Evolutionary conservation across 1,284 basidiomycete genomes (phyloP), one percentile per base, ranked within the genome.

Genomic region (Apiotrichum siamense): DNA sequence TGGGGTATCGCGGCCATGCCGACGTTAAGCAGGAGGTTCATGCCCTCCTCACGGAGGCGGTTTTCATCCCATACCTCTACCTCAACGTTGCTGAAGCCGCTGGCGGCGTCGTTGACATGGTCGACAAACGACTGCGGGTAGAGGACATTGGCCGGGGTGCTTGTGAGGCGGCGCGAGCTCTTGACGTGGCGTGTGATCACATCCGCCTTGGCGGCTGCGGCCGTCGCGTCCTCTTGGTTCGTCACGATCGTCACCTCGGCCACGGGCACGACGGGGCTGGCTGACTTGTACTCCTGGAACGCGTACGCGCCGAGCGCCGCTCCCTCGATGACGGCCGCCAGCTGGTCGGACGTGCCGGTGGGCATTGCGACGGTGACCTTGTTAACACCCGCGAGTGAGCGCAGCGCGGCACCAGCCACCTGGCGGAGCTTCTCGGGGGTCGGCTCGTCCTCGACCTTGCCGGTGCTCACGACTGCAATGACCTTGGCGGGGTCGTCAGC

Each of bases 61-160:
- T 49, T 40, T 32, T 49, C 47, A 29, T 53, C 51, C 55, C 55
- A 56, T 21, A 56, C 50, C 33, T 52, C 47, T 21, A 56, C 50
- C 3, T 13, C 27, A 24, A 56, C 55, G 24, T 38, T 41, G 7
- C 44, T 44, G n/a, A 56, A 20, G 6, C 32, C 45, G 31, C 44
- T 23, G 23, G 39, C 49, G 3, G 31, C 47, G 17, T 41, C 40
- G 32, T 41, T n/a, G 17, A 48, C 55, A 32, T 31, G 31, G 44
- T 57, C 50, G 25, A 51, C 50, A 25, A 57, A 52, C 7, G 44
- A 40, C 18, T 31, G 23, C 0, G 55, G 55, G 55, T 44, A 57
- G 13, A 57, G 55, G 41, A 44, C 50, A 37, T 41, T 44, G 18
- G 47, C 44, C 12, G 55, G 55, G 3, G 44, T 50, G 55, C 46